Conservation (phyloP, 1,284 basidiomycete genomes). For the Boletus smithii region DNA sequence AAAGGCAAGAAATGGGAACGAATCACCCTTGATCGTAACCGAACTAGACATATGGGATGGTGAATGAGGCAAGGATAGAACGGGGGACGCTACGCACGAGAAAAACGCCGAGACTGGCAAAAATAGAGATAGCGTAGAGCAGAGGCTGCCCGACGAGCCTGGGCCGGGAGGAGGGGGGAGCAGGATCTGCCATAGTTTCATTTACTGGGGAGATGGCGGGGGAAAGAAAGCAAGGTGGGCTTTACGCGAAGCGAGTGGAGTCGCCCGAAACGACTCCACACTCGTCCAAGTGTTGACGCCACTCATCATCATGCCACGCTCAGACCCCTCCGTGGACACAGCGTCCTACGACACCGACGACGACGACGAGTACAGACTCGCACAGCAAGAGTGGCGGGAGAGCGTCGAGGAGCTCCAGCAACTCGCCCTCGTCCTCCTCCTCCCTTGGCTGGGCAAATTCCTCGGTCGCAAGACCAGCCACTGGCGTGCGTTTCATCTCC, state of each 20-base stretch:
- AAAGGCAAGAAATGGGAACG: neutral
- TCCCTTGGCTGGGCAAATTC: constrained; percentile 88
- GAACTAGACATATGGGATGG: constrained; percentile 49
- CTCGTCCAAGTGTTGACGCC: constrained; percentile 7
- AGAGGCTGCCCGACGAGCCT: constrained; percentile 78
- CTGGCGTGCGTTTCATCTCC: constrained; percentile 59
- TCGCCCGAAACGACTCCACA: constrained; percentile 10
- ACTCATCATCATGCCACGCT: constrained; percentile 37
- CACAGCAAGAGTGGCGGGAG: constrained; percentile 92
- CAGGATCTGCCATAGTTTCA: constrained; percentile 45
- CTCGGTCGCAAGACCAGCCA: constrained; percentile 82
- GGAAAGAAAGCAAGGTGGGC: constrained; percentile 11
- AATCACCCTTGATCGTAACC: constrained; percentile 89
- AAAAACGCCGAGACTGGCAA: constrained; percentile 87
- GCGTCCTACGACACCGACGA: constrained; percentile 54
- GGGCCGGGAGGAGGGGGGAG: constrained; percentile 34
- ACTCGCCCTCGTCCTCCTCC: constrained; percentile 73
- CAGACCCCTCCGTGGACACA: constrained; percentile 46
- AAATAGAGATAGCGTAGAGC: constrained; percentile 79
- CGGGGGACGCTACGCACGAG: constrained; percentile 50
- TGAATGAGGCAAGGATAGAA: constrained; percentile 10
- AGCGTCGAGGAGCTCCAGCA: constrained; percentile 80
- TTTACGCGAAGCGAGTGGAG: constrained; percentile 10
- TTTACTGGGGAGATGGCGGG: constrained; percentile 29
- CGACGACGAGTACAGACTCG: constrained; percentile 69